Evolutionary conservation across 108 stramenopile genomes (phyloP).

Genomic region (Thalassiosira profunda): DNA sequence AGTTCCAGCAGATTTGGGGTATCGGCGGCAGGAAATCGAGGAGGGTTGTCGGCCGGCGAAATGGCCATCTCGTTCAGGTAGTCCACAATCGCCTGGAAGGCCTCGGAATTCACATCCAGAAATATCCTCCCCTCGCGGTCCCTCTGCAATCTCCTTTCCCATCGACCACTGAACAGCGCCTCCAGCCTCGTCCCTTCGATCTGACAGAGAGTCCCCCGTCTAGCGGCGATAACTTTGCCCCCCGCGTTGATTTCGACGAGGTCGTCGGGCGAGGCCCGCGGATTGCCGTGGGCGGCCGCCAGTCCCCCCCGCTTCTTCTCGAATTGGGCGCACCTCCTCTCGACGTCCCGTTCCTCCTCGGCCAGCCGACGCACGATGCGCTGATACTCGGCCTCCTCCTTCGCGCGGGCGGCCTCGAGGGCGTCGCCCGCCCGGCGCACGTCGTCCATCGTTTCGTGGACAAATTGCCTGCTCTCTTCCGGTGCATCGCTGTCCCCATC

Average conservation of each 20-base stretch:
- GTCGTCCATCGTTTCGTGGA: too few species aligned
- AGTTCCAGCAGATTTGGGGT: too few species aligned
- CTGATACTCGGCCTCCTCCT: neutral
- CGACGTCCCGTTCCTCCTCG: constrained; percentile 3
- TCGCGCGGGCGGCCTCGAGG: neutral
- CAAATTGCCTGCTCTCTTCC: too few species aligned
- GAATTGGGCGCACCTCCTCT: neutral
- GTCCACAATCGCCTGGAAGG: constrained; percentile 13
- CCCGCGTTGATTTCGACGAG: constrained; percentile 20
- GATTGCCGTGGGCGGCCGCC: constrained; percentile 1
- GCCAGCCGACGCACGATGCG: neutral
- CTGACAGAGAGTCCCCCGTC: constrained; percentile 7
- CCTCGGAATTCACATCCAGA: constrained; percentile 12
- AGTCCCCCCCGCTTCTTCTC: too few species aligned
- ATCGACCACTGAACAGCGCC: constrained; percentile 24
- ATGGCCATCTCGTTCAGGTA: constrained; percentile 21
- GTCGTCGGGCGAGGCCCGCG: constrained; percentile 1
- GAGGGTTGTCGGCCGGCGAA: constrained; percentile 3
- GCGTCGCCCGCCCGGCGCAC: too few species aligned
- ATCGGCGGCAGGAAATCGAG: neutral
- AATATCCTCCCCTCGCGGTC: constrained; percentile 17
- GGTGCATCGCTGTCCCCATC: too few species aligned
- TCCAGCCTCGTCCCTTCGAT: constrained; percentile 27
- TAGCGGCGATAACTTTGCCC: constrained; percentile 9
- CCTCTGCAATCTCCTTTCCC: constrained; percentile 17